Evolutionary conservation across 306 rosid genomes (phyloP).

Genomic region (Vicia faba): DNA sequence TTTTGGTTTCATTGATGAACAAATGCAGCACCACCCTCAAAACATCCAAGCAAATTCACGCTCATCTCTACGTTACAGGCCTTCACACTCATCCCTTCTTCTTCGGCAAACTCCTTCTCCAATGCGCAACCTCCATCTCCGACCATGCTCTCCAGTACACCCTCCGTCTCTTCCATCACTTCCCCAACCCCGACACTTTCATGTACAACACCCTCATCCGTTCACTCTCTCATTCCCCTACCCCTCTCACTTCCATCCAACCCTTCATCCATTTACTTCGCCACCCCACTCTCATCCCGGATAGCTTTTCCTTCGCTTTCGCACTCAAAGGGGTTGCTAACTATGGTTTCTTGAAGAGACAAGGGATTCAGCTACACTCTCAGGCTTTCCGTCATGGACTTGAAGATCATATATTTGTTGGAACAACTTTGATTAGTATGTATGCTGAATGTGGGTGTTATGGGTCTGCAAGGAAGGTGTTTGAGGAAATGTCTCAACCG

Average conservation of each 20-base stretch:
- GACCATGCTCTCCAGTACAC: slow-evolving; percentile 56
- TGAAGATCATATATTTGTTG: slow-evolving; percentile 64
- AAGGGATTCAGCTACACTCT: slow-evolving; percentile 66
- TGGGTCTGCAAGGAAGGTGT: slow-evolving; percentile 51
- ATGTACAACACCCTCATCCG: slow-evolving; percentile 86
- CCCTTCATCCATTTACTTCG: slow-evolving; percentile 62
- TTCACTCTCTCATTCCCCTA: slow-evolving; percentile 57
- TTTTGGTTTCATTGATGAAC: slow-evolving; percentile 46
- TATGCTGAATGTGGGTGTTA: slow-evolving; percentile 64
- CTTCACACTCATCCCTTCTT: slow-evolving; percentile 53
- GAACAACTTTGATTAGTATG: slow-evolving; percentile 69
- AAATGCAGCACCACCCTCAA: slow-evolving; percentile 53
- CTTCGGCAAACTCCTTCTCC: slow-evolving; percentile 77
- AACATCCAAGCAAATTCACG: slow-evolving; percentile 60
- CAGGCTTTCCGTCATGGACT: slow-evolving; percentile 55
- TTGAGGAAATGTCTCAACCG: slow-evolving; percentile 74
- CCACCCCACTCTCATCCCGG: slow-evolving; percentile 40
- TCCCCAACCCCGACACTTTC: slow-evolving; percentile 72
- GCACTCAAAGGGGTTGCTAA: slow-evolving; percentile 71
- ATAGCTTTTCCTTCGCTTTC: slow-evolving; percentile 86
- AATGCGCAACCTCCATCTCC: slow-evolving; percentile 61
- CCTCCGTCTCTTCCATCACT: slow-evolving; percentile 59
- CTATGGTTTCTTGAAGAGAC: slow-evolving; percentile 33
- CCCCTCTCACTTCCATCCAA: slow-evolving; percentile 50
- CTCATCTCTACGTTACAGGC: slow-evolving; percentile 48